A percentile compares a stretch with the other conserved stretches of the same genome.
Evolutionary conservation across 2,329 filamentous ascomycete genomes (phyloP).

Genomic region (Aureobasidium uvarum): DNA sequence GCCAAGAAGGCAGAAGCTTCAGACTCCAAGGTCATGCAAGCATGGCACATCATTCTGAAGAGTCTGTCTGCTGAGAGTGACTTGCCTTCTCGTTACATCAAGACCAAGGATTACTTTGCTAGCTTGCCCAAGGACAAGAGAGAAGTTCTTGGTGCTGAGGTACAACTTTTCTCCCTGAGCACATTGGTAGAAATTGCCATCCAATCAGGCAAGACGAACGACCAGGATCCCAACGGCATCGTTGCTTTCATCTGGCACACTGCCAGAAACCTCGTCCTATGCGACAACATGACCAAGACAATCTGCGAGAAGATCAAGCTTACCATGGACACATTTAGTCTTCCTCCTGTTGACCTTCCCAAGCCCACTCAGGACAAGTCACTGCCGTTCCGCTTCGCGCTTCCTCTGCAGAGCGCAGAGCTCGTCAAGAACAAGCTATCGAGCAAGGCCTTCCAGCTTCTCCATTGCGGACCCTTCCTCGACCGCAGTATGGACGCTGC

Average conservation of each 20-base stretch:
- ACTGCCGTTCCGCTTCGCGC: slow-evolving; percentile 48
- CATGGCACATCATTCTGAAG: slow-evolving; percentile 49
- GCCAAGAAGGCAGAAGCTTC: slow-evolving; percentile 45
- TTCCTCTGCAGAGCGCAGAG: slow-evolving; percentile 34
- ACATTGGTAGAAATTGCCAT: slow-evolving; percentile 52
- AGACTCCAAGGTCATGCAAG: slow-evolving; percentile 43
- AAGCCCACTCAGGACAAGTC: slow-evolving; percentile 40
- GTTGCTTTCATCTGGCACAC: slow-evolving; percentile 51
- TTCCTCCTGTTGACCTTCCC: slow-evolving; percentile 41
- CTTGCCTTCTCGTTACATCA: slow-evolving; percentile 49
- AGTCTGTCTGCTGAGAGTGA: slow-evolving; percentile 50
- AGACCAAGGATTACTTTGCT: slow-evolving; percentile 50
- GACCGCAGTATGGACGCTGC: slow-evolving; percentile 70
- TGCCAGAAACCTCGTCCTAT: slow-evolving; percentile 41
- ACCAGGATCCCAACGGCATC: slow-evolving; percentile 42
- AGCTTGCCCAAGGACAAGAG: slow-evolving; percentile 44
- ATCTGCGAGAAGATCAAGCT: slow-evolving; percentile 41
- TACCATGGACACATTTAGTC: slow-evolving; percentile 42
- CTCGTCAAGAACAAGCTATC: slow-evolving; percentile 39
- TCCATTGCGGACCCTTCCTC: slow-evolving; percentile 69
- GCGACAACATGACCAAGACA: slow-evolving; percentile 44
- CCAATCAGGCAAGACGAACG: slow-evolving; percentile 39
- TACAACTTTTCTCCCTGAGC: slow-evolving; percentile 52
- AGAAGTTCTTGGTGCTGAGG: slow-evolving; percentile 46
- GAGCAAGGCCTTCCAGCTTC: slow-evolving; percentile 62